Conservation (phyloP, 83 land plant species). For the Isoetes engelmannii region DNA sequence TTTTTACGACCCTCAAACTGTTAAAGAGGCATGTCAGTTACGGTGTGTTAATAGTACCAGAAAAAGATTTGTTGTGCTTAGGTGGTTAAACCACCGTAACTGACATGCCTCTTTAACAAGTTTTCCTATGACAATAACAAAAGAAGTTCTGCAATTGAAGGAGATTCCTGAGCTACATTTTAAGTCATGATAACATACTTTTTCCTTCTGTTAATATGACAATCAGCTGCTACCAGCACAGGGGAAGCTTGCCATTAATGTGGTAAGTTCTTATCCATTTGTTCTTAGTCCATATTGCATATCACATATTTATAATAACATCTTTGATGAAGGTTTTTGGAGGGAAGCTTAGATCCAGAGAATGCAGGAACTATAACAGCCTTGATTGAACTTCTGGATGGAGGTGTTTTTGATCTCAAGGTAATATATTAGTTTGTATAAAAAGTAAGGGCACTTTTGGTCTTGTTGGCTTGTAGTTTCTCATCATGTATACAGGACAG, state of each 20-base stretch:
- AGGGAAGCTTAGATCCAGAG: slow-evolving; percentile 94
- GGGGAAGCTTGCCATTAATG: not conserved
- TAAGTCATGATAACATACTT: not conserved
- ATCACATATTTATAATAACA: not conserved
- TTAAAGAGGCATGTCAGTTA: too few relatives aligned
- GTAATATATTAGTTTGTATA: too few relatives aligned
- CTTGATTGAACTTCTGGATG: slow-evolving; percentile 54
- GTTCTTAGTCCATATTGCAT: not conserved
- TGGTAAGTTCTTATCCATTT: not conserved
- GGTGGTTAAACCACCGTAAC: not conserved
- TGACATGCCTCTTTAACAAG: slow-evolving; percentile 10
- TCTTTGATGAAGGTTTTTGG: slow-evolving; percentile 72
- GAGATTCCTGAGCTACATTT: not conserved
- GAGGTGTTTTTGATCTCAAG: slow-evolving; percentile 93
- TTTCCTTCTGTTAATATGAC: too few relatives aligned
- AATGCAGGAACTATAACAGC: slow-evolving; percentile 71
- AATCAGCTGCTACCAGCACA: too few relatives aligned
- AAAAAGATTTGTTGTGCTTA: too few relatives aligned
- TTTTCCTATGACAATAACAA: not conserved
- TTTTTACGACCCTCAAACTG: too few relatives aligned
- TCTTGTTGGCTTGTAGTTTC: too few relatives aligned
- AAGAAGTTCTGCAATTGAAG: not conserved
- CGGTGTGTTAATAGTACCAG: not conserved
- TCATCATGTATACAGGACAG: too few relatives aligned
- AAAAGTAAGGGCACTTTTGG: too few relatives aligned